Evolutionary conservation across 2,329 filamentous ascomycete genomes (phyloP), one percentile per base, ranked within the genome.

Genomic region (Colletotrichum cereale): DNA sequence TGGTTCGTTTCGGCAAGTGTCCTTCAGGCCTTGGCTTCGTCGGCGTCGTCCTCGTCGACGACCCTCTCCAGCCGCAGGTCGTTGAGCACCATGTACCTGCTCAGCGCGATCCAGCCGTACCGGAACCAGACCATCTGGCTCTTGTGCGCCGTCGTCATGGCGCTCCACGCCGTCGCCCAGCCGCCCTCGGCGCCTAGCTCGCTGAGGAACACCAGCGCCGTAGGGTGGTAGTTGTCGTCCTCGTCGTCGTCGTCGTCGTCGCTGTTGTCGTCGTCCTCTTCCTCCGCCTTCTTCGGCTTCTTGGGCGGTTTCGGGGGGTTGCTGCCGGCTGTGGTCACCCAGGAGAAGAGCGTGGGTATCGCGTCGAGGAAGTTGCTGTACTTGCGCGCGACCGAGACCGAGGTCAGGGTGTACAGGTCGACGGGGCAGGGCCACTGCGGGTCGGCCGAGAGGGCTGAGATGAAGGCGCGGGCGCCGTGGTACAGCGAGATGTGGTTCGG

Each of bases 101-200:
- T 96, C 68, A 97, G 80, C 0, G 89, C 87, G 78, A 99, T 97
- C 95, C 95, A 99, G 3, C 95, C 94, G 89, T 95, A 98, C 10
- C 96, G 90, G 79, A 98, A 99, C 96, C 96, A 99, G 47, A 93
- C 90, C 96, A 99, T 99, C 87, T 99, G 96, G 81, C 95, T 98
- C 83, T 90, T 86, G 84, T 99, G 96, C 36, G 93, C 96, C 66
- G 88, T 87, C 2, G 93, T 95, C 96, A 99, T 99, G 40, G 96
- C 95, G 66, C 85, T 87, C 84, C 95, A 92, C 10, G 94, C 96
- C 38, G 86, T 85, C 12, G 79, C 79, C 68, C 85, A 80, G n/a
- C 82, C 84, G 58, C 82, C 82, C 2, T 77, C 88, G 74, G 91
- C 86, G 74, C 92, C 89, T 21, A 94, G 85, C 11, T 88, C 87